phyloP scores from a whole-genome alignment of 768 basidiomycete species.

The Tricholoma terreum region DNA sequence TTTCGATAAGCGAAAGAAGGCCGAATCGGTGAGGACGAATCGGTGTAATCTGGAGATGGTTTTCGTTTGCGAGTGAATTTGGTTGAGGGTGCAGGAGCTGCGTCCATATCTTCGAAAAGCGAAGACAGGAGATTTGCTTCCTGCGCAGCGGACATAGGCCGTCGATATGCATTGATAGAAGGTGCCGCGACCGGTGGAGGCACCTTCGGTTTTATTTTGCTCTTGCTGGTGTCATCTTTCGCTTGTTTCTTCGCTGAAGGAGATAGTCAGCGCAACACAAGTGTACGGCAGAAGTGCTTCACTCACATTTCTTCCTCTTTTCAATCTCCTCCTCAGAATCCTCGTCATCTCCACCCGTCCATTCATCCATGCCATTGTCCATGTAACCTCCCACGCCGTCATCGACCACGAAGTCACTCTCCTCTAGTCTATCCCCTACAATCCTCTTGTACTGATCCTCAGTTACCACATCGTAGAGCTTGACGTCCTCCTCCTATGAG shows the following conservation, averaged over 20 bases:
- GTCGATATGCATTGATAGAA: conserved; percentile 78
- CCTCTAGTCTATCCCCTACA: conserved; percentile 76
- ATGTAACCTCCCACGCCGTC: conserved; percentile 90
- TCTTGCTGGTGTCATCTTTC: conserved; percentile 32
- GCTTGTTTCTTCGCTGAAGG: conserved; percentile 39
- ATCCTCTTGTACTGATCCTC: conserved; percentile 88
- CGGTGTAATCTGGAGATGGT: conserved; percentile 45
- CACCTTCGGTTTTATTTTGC: conserved; percentile 46
- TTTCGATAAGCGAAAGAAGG: conserved; percentile 32
- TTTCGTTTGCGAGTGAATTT: conserved; percentile 60
- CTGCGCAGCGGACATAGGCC: conserved; percentile 68
- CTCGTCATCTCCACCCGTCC: conserved; percentile 58
- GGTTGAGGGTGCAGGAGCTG: conserved; percentile 35
- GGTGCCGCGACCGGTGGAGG: conserved; percentile 53
- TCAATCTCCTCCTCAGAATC: conserved; percentile 54
- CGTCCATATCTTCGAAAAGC: conserved; percentile 72
- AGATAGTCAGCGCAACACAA: not conserved
- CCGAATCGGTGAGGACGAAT: conserved; percentile 37
- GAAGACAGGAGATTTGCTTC: conserved; percentile 89
- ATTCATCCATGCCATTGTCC: conserved; percentile 97
- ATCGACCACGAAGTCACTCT: conserved; percentile 94
- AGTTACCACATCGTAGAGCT: conserved; percentile 85
- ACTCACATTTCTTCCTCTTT: conserved; percentile 42
- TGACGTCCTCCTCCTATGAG: conserved; percentile 52
- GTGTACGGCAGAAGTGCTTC: not conserved